Evolutionary conservation across 257 asterid species (phyloP), one percentile per base, ranked within the genome.

Genomic region (Cynanchum wilfordii): DNA sequence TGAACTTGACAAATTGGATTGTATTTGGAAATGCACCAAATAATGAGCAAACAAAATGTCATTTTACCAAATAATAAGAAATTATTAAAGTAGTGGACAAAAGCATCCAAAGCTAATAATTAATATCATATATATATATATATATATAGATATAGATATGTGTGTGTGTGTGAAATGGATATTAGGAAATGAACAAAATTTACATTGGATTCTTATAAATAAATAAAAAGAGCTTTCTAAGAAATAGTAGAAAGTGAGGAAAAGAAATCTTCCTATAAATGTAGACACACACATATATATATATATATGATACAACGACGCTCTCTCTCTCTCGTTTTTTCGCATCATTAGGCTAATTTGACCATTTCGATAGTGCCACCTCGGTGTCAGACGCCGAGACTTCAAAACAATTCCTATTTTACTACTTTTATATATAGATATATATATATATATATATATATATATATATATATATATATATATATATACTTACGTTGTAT

Each of bases 201-300:
- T 1, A 54, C 75, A 69, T 75, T 58, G 79, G 79, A 75, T 75
- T 69, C 79, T 47, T 75, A 25, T 29, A 3, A 40, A 40, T 40
- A 40, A 40, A 33, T 33, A 40, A 15, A 20, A 68, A 68, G 68
- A 45, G 64, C 22, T 68, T 56, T 65, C 30, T 27, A 45, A 33
- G 7, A 20, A 58, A 44, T 69, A 10, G 68, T 54, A 68, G 52
- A 33, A 67, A 22, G 63, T 12, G 56, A 45, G 4, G 3, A 45
- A 51, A 55, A 42, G 36, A 57, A 68, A 75, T 56, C 27, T 40
- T 57, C 60, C 63, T 44, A n/a, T 27, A 44, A 56, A 54, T 10
- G 54, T 52, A 13, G 40, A 51, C 0, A 16, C 1, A 51, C 1
- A 40, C 4, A 33, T 3, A 33, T 3, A 33, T 0, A 33, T 3